A percentile compares a stretch with the other conserved stretches of the same genome.
These are phyloP conservation scores for Punica granatum DNA, from an alignment of 345 rosid genomes.

Conservation along the genomic window DNA sequence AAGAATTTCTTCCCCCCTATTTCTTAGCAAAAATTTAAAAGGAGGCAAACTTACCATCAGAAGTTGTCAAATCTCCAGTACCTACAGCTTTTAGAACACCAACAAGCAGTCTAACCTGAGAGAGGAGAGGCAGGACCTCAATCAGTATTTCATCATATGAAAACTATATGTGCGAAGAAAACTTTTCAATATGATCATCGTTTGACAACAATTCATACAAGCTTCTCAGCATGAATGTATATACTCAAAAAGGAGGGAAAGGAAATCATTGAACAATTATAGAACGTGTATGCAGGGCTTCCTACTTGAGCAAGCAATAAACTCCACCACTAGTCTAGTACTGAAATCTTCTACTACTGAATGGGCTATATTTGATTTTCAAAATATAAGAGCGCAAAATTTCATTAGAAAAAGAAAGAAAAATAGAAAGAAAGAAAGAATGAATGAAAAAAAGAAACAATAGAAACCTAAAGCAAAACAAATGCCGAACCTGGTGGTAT, in stretches of 20 bases:
- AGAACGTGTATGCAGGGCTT: not conserved
- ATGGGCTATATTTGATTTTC: not conserved
- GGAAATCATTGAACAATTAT: not conserved
- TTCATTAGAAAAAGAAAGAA: not conserved
- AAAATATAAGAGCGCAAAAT: not conserved
- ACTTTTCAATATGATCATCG: not conserved
- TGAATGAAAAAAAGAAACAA: no score
- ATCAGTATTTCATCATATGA: conserved; percentile 1
- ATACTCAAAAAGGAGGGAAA: not conserved
- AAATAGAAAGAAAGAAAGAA: not conserved
- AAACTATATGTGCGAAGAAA: not conserved
- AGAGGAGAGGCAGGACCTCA: not conserved
- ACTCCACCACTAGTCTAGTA: not conserved
- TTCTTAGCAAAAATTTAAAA: not conserved
- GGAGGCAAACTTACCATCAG: conserved; percentile 51
- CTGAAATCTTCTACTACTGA: not conserved
- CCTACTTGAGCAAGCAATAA: not conserved
- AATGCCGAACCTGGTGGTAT: conserved; percentile 72
- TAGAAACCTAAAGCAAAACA: not conserved
- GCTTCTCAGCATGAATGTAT: not conserved
- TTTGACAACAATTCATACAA: not conserved
- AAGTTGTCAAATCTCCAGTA: conserved; percentile 51
- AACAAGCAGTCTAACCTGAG: conserved; percentile 84
- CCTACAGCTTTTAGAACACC: conserved; percentile 84
- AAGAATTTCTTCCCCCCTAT: not conserved